Percentiles rank a stretch among this genome's conserved stretches.
phyloP scores from a whole-genome alignment of 345 rosid species.

The Gossypium turneri region DNA sequence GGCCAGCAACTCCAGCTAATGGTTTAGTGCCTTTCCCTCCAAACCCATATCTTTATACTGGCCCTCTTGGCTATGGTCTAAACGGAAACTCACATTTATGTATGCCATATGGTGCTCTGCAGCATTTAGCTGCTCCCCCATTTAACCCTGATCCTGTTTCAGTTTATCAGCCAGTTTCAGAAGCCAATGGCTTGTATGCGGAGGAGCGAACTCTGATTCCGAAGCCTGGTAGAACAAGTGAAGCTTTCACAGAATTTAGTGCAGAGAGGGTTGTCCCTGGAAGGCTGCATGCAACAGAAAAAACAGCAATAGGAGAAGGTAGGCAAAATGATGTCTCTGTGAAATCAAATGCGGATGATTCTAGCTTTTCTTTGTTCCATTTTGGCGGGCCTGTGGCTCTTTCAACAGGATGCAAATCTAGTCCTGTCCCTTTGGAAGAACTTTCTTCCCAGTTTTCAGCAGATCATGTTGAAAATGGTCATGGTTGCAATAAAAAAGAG shows the following conservation, averaged over 20 bases:
- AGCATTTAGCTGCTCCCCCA: slow-evolving; percentile 43
- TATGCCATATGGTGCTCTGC: slow-evolving; percentile 60
- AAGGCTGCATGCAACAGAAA: slow-evolving; percentile 24
- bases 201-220: slow-evolving; percentile 36
- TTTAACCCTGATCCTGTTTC: slow-evolving; percentile 48
- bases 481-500: slow-evolving; percentile 47
- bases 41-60: slow-evolving; percentile 56
- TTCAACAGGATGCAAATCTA: slow-evolving; percentile 42
- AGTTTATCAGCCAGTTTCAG: slow-evolving; percentile 48
- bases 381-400: slow-evolving; percentile 79
- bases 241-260: slow-evolving; percentile 22
- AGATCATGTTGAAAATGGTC: slow-evolving; percentile 42
- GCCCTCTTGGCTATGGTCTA: slow-evolving; percentile 53
- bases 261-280: slow-evolving; percentile 36
- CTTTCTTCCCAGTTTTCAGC: slow-evolving; percentile 43
- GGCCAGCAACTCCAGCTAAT: slow-evolving; percentile 52
- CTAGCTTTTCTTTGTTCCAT: slow-evolving; percentile 82
- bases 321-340: slow-evolving; percentile 27
- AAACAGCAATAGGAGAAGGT: slow-evolving; percentile 27
- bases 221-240: slow-evolving; percentile 25
- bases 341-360: slow-evolving; percentile 27
- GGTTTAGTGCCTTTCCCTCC: slow-evolving; percentile 58
- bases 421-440: slow-evolving; percentile 37
- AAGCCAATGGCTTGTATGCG: slow-evolving; percentile 36
- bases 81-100: slow-evolving; percentile 61